These are phyloP conservation scores for Trichoderma simmonsii DNA, from an alignment of 2,329 filamentous ascomycete species.

Conservation along the genomic window DNA sequence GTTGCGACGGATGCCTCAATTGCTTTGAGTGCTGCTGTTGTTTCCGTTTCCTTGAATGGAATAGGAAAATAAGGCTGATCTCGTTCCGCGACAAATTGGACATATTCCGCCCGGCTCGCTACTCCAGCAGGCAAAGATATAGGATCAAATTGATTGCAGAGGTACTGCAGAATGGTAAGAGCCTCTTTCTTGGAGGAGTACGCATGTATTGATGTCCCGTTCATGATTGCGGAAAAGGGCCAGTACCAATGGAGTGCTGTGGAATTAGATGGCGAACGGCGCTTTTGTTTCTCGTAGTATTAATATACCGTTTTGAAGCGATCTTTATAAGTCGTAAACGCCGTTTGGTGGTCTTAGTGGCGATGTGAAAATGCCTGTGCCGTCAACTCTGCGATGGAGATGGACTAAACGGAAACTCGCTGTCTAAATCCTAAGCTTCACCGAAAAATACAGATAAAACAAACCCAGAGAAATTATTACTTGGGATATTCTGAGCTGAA, in stretches of 20 bases:
- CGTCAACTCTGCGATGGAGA: not conserved
- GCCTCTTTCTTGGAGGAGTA: conserved; percentile 27
- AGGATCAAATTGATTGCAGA: conserved; percentile 28
- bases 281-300: not conserved
- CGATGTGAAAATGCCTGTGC: not conserved
- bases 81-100: conserved; percentile 34
- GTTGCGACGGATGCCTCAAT: conserved; percentile 38
- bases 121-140: conserved; percentile 31
- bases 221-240: not conserved
- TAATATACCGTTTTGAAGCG: not conserved
- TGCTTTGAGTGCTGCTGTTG: conserved; percentile 42
- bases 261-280: too few species aligned
- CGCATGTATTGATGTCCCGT: not conserved
- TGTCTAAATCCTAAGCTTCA: not conserved
- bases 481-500: not conserved
- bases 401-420: not conserved
- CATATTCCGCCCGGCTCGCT: conserved; percentile 23
- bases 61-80: conserved; percentile 45
- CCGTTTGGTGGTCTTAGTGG: not conserved
- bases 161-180: conserved; percentile 25
- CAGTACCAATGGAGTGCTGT: too few species aligned
- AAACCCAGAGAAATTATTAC: not conserved
- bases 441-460: not conserved
- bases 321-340: not conserved
- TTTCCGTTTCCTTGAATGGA: conserved; percentile 47